Conservation (phyloP, 176 grass and related monocot species). For the Ensete glaucum region DNA sequence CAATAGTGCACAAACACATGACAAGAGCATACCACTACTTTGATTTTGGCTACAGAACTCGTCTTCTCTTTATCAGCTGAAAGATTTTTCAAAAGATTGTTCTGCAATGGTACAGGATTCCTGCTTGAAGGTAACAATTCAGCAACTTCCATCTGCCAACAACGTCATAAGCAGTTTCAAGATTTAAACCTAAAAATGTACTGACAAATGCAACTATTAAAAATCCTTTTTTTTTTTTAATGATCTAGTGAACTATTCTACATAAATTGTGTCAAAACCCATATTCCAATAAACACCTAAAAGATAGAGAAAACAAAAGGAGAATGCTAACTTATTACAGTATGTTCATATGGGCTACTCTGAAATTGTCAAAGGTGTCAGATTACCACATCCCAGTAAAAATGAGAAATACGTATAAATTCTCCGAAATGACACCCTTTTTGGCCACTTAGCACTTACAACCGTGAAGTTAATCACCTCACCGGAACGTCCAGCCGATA, state of each 20-base stretch:
- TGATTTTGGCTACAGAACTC: slow-evolving; percentile 42
- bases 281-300: background rate
- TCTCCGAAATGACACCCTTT: too few relatives aligned
- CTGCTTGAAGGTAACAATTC: slow-evolving; percentile 23
- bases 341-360: too few relatives aligned
- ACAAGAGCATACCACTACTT: slow-evolving; percentile 37
- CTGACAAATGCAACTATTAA: background rate
- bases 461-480: too few relatives aligned
- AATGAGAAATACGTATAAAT: too few relatives aligned
- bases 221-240: background rate
- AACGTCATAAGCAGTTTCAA: slow-evolving; percentile 22
- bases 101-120: background rate
- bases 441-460: too few relatives aligned
- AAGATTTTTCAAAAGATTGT: slow-evolving; percentile 4
- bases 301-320: background rate
- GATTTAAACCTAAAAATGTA: slow-evolving; percentile 11
- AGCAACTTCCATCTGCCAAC: slow-evolving; percentile 22
- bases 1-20: background rate
- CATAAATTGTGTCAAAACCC: background rate
- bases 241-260: background rate
- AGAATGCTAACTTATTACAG: background rate
- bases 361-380: too few relatives aligned
- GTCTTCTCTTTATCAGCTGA: slow-evolving; percentile 29
- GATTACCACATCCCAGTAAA: too few relatives aligned
- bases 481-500: too few relatives aligned